Percentiles rank a stretch among this genome's conserved stretches.
Evolutionary conservation across 352 stramenopile genomes (phyloP).

Genomic region (Globisporangium megalacanthum): DNA sequence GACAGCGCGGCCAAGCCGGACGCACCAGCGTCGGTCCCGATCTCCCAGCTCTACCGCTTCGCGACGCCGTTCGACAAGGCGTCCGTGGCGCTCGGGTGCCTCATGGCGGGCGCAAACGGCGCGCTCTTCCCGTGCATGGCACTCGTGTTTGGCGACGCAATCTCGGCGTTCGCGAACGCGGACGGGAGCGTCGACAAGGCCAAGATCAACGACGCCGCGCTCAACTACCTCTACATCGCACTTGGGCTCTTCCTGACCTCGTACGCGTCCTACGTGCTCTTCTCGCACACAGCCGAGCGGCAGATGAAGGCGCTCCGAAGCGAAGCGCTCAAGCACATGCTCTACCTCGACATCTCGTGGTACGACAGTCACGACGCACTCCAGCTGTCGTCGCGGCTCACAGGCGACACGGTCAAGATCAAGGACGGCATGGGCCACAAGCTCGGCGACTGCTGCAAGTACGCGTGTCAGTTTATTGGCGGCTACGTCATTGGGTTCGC

Average conservation of each 20-base stretch:
- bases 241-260: slow-evolving; percentile 30
- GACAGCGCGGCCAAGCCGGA: background rate
- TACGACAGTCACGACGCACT: slow-evolving; percentile 39
- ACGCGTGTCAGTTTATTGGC: slow-evolving; percentile 25
- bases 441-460: slow-evolving; percentile 36
- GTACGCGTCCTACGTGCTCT: slow-evolving; percentile 24
- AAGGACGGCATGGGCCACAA: slow-evolving; percentile 52
- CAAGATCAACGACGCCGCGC: slow-evolving; percentile 20
- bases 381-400: slow-evolving; percentile 36
- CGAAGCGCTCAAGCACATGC: slow-evolving; percentile 32
- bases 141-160: slow-evolving; percentile 39
- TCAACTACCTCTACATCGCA: slow-evolving; percentile 25
- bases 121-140: slow-evolving; percentile 46
- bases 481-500: slow-evolving; percentile 44
- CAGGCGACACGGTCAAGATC: slow-evolving; percentile 50
- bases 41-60: slow-evolving; percentile 32
- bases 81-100: slow-evolving; percentile 20
- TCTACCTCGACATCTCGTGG: slow-evolving; percentile 48
- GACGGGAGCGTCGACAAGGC: slow-evolving; percentile 20
- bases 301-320: slow-evolving; percentile 41
- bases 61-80: slow-evolving; percentile 24
- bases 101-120: slow-evolving; percentile 34
- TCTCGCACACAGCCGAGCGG: slow-evolving; percentile 26
- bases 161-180: slow-evolving; percentile 26
- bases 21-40: slow-evolving; percentile 9